phyloP scores from a whole-genome alignment of 192 early-diverging fungal species.

The Backusella luteola region DNA sequence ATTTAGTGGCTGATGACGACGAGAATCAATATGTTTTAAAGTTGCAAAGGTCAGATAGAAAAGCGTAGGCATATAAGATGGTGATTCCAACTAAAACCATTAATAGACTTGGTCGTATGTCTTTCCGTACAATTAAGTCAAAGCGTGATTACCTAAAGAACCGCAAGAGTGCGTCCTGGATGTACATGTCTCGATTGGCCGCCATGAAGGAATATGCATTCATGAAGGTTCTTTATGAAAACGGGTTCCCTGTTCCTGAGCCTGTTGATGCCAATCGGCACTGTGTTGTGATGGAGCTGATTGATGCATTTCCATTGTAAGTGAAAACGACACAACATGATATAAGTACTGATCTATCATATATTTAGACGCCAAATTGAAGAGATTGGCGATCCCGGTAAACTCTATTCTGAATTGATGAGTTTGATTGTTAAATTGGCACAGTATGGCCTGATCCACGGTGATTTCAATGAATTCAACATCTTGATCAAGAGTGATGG shows the following conservation, averaged over 20 bases:
- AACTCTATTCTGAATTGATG: constrained; percentile 94
- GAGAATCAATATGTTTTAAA: constrained; percentile 92
- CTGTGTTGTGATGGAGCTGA: constrained; percentile 94
- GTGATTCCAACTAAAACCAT: no score
- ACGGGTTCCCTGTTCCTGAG: constrained; percentile 94
- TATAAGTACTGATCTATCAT: no score
- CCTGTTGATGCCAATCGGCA: constrained; percentile 95
- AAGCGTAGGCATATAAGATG: no score
- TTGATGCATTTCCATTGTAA: constrained; percentile 90
- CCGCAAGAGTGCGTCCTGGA: constrained; percentile 95
- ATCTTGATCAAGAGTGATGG: constrained; percentile 83
- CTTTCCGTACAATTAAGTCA: constrained; percentile 95
- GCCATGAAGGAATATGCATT: constrained; percentile 99
- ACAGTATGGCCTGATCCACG: constrained; percentile 93
- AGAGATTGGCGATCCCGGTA: constrained; percentile 85
- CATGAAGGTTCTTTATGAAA: constrained; percentile 95
- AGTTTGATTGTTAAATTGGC: constrained; percentile 94
- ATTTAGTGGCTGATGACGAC: constrained; percentile 93
- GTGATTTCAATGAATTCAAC: constrained; percentile 99
- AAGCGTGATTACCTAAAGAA: constrained; percentile 97
- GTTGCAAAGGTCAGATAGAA: constrained; percentile 67
- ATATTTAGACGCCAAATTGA: constrained; percentile 72
- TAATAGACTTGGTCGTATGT: constrained; percentile 85
- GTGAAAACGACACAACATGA: no score
- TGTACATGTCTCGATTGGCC: constrained; percentile 98